These are phyloP conservation scores for Heritiera fomes DNA, from an alignment of 345 rosid species.

Conservation along the genomic window DNA sequence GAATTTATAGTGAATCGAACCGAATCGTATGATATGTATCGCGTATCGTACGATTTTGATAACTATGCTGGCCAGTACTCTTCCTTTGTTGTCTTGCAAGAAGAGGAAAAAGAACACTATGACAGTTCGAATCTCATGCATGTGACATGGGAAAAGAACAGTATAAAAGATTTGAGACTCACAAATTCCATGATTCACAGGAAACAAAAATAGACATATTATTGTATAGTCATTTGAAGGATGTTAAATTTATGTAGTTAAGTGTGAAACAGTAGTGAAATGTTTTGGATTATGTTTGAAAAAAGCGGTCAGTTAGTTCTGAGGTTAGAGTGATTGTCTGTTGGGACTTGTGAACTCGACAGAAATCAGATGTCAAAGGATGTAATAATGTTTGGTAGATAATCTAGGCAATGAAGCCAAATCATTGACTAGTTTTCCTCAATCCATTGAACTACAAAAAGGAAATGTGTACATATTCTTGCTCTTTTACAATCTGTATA, in stretches of 20 bases:
- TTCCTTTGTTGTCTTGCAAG: constrained; percentile 17
- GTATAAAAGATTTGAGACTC: background rate
- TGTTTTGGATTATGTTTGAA: background rate
- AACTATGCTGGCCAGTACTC: constrained; percentile 7
- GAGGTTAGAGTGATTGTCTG: background rate
- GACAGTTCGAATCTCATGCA: background rate
- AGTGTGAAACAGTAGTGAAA: background rate
- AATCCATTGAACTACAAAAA: constrained; percentile 7
- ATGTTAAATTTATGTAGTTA: background rate
- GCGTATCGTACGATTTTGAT: no score
- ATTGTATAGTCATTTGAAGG: background rate
- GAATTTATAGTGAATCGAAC: no score
- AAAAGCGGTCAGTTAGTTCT: background rate
- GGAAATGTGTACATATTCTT: background rate
- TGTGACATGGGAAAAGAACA: constrained; percentile 10
- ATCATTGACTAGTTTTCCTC: constrained; percentile 6
- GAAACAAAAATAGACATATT: background rate
- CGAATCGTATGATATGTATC: no score
- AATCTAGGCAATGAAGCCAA: background rate
- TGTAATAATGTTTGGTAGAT: background rate
- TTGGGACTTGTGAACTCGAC: background rate
- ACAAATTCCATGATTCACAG: background rate
- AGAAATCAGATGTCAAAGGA: background rate
- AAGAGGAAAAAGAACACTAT: constrained; percentile 6
- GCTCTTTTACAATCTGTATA: constrained; percentile 16